phyloP scores from a whole-genome alignment of 1,284 basidiomycete genomes.

The Athelia sp. region DNA sequence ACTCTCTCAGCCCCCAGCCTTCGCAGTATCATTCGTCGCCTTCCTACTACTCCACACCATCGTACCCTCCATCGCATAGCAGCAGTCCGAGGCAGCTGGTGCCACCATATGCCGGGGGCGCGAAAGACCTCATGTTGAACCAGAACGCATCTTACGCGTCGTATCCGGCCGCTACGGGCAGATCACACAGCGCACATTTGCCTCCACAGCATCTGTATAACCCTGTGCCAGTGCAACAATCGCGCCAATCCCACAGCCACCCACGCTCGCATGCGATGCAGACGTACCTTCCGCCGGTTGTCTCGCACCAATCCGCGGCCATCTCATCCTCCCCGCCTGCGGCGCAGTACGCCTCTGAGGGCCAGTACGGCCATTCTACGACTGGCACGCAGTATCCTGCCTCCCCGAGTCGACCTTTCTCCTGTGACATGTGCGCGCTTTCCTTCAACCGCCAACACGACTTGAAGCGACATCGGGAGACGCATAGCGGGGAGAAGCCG shows the following conservation, averaged over 20 bases:
- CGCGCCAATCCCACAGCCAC: background rate
- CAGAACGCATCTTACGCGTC: background rate
- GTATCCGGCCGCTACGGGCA: background rate
- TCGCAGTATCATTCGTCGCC: background rate
- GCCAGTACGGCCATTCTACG: background rate
- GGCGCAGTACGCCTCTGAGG: background rate
- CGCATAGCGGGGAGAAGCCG: slow-evolving; percentile 77
- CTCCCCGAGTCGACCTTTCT: slow-evolving; percentile 46
- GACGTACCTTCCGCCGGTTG: background rate
- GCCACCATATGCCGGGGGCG: background rate
- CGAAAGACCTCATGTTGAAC: background rate
- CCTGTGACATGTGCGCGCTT: slow-evolving; percentile 74
- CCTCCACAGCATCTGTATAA: background rate
- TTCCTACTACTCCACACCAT: background rate
- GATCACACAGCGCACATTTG: background rate
- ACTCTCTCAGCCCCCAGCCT: background rate
- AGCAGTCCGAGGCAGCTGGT: background rate
- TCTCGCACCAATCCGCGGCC: background rate
- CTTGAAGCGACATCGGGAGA: slow-evolving; percentile 75
- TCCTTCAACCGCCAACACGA: slow-evolving; percentile 82
- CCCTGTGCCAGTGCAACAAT: background rate
- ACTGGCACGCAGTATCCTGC: background rate
- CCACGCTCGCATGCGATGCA: background rate
- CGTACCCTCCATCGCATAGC: background rate
- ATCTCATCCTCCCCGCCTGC: background rate